phyloP scores from a whole-genome alignment of 2,329 filamentous ascomycete species.

The Allantophomopsis cytisporea region DNA sequence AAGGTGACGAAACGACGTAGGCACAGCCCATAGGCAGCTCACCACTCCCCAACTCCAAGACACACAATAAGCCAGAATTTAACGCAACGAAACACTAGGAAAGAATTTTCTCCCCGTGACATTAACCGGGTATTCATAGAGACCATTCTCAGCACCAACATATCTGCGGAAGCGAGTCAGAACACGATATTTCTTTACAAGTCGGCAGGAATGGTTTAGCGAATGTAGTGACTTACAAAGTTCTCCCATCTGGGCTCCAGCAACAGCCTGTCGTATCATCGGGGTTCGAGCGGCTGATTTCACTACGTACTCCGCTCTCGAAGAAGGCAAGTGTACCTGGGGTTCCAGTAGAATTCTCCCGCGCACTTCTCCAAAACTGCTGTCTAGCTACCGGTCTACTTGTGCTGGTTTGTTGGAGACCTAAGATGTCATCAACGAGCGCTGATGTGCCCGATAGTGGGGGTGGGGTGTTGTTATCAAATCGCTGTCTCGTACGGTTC shows the following conservation, averaged over 20 bases:
- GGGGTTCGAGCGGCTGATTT: conserved; percentile 17
- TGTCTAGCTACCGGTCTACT: conserved; percentile 1
- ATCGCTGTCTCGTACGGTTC: conserved; percentile 15
- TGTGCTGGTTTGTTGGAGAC: no score
- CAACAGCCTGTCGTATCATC: conserved; percentile 45
- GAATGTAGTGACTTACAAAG: conserved; percentile 32
- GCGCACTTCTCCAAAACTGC: conserved; percentile 13
- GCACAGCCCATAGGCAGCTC: no score
- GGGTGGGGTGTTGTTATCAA: no score
- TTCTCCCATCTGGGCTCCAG: conserved; percentile 48
- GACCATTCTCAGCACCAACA: conserved; percentile 55
- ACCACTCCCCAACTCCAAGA: not conserved
- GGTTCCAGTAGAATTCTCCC: conserved; percentile 3
- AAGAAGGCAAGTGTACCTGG: not conserved
- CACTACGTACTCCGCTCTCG: conserved; percentile 22
- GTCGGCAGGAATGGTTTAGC: no score
- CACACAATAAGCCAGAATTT: not conserved
- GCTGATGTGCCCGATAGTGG: no score
- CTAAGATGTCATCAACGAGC: no score
- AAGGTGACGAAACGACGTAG: no score
- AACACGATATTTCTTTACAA: not conserved
- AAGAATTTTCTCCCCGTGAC: conserved; percentile 43
- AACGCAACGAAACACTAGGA: conserved; percentile 40
- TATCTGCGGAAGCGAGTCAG: conserved; percentile 26
- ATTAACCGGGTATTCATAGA: conserved; percentile 63